Evolutionary conservation across 345 rosid species (phyloP).

Genomic region (Arabidopsis arenosa): DNA sequence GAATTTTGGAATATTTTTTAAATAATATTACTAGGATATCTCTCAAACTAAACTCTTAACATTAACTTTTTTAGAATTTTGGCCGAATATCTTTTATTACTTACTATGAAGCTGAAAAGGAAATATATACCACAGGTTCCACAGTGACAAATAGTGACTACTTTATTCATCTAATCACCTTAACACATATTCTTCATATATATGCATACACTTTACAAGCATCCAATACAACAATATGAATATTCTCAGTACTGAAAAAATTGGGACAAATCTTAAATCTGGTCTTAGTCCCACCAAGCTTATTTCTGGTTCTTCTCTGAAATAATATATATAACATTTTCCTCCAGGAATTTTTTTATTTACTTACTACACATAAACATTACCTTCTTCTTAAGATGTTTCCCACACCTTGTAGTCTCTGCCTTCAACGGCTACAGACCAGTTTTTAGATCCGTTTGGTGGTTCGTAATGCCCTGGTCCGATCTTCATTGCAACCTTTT

Average conservation of each 20-base stretch:
- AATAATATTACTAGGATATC: too few relatives aligned
- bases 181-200: not conserved
- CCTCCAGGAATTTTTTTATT: conserved; percentile 33
- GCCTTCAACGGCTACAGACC: conserved; percentile 77
- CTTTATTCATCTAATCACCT: not conserved
- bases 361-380: conserved; percentile 6
- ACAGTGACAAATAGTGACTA: not conserved
- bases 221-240: conserved; percentile 38
- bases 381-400: conserved; percentile 53
- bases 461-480: conserved; percentile 95
- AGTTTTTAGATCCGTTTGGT: conserved; percentile 53
- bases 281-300: conserved; percentile 20
- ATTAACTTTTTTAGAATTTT: too few relatives aligned
- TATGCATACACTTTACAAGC: conserved; percentile 17
- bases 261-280: conserved; percentile 13
- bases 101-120: not conserved
- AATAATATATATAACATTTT: conserved; percentile 21
- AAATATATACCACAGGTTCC: not conserved
- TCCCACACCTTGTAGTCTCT: conserved; percentile 93
- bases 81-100: not conserved
- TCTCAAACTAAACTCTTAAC: too few relatives aligned
- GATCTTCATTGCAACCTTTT: conserved; percentile 82
- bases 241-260: conserved; percentile 25
- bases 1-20: too few relatives aligned
- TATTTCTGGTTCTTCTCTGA: conserved; percentile 28